Base-by-base conservation (phyloP, 148 eudicot species). In the Vaccinium macrocarpon region DNA sequence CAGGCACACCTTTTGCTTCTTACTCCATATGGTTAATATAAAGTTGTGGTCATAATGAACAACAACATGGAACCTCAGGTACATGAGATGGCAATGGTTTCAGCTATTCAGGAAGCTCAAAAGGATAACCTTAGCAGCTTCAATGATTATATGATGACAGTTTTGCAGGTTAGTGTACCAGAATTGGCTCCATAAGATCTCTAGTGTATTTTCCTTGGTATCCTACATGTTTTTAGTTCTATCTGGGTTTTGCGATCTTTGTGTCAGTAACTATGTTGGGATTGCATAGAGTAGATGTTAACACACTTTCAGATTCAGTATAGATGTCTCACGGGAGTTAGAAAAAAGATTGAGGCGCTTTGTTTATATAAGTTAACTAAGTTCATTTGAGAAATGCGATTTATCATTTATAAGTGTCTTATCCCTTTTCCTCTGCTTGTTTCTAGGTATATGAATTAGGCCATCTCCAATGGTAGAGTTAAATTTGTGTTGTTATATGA, bases 41-140 rank as follows among this genome's bases (percentile, higher is more conserved):
- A 42, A 83, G 52, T 66, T 68, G 11, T 10, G 19, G 66, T 51
- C 80, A 78, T 82, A 32, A 76, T 71, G 46, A 49, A 55, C 76
- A 71, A n/a, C 29, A 42, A 78, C 81, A 42, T 51, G 53, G 51
- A 18, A 76, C 83, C 73, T 73, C 88, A 96, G 99, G 95, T 96
- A 48, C 99, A 93, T 91, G 99, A 96, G 90, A 96, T 96, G 99
- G 92, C 95, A 86, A 94, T 93, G 95, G 90, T 94, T 76, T 96
- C 99, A 57, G 95, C 98, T 86, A 91, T 96, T 82, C 99, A 96
- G 89, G 99, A 91, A 87, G 97, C 99, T 80, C 99, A 96, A 88
- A 96, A 94, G 90, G 98, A 94, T 88, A 96, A 96, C 85, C 88
- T 90, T 82, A 91, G 93, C 88, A 96, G 95, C 86, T 96, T 96